phyloP scores from a whole-genome alignment of 495 filamentous ascomycete genomes.

The Hypoxylon perforatum region DNA sequence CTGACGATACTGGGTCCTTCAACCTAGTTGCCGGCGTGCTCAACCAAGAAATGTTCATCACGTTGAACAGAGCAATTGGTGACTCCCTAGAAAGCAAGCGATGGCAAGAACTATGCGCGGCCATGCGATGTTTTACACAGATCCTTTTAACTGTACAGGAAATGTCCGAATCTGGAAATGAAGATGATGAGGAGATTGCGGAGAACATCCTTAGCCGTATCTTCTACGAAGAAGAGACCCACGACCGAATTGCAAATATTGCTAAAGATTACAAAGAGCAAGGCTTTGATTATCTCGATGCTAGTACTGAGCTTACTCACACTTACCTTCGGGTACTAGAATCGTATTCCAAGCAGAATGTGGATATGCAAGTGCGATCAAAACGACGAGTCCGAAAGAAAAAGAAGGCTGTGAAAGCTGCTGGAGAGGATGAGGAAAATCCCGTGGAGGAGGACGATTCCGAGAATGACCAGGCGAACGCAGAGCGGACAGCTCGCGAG shows the following conservation, averaged over 20 bases:
- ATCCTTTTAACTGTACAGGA: slow-evolving; percentile 93
- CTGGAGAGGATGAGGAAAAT: slow-evolving; percentile 52
- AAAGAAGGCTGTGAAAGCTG: slow-evolving; percentile 67
- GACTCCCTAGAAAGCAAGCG: slow-evolving; percentile 79
- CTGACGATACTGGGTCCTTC: slow-evolving; percentile 79
- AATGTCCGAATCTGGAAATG: slow-evolving; percentile 84
- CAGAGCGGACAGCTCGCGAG: slow-evolving; percentile 76
- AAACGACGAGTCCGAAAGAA: slow-evolving; percentile 74
- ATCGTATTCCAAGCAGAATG: slow-evolving; percentile 92
- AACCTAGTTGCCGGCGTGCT: slow-evolving; percentile 87
- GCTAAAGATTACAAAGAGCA: slow-evolving; percentile 89
- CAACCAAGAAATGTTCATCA: slow-evolving; percentile 91
- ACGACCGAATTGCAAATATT: slow-evolving; percentile 84
- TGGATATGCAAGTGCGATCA: slow-evolving; percentile 90
- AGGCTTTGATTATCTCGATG: slow-evolving; percentile 92
- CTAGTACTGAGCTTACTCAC: slow-evolving; percentile 89
- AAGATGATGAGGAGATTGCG: slow-evolving; percentile 97
- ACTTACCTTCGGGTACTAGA: slow-evolving; percentile 94
- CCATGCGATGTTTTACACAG: slow-evolving; percentile 90
- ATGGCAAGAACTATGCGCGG: slow-evolving; percentile 87
- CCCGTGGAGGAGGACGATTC: slow-evolving; percentile 66
- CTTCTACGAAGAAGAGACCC: slow-evolving; percentile 96
- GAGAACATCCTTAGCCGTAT: slow-evolving; percentile 97
- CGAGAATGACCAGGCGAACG: slow-evolving; percentile 79
- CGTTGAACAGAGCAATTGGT: slow-evolving; percentile 85